These are phyloP conservation scores for Xerocomellus dryophilus DNA, from an alignment of 768 basidiomycete genomes.

Conservation along the genomic window DNA sequence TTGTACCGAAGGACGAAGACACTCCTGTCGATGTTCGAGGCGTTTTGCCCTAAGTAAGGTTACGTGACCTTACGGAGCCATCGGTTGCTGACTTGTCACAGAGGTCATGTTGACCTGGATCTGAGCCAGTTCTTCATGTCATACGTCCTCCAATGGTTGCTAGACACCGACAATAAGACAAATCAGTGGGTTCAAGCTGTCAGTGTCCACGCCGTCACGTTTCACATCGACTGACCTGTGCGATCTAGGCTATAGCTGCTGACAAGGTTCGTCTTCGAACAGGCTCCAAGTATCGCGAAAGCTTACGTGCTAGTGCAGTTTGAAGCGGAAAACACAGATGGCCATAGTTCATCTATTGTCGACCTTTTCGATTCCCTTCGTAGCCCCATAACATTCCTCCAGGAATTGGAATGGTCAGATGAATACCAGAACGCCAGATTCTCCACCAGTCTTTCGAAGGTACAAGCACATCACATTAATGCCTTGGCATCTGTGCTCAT, in stretches of 20 bases:
- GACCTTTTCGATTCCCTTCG: conserved; percentile 94
- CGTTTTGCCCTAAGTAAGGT: conserved; percentile 76
- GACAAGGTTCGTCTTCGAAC: conserved; percentile 58
- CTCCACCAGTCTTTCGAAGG: conserved; percentile 86
- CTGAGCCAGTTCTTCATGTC: conserved; percentile 79
- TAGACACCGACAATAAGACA: conserved; percentile 87
- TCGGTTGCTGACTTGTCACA: conserved; percentile 25
- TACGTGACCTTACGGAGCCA: not conserved
- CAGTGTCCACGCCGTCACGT: conserved; percentile 32
- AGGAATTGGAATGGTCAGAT: conserved; percentile 91
- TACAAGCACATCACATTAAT: conserved; percentile 26
- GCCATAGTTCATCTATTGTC: conserved; percentile 94
- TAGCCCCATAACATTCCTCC: conserved; percentile 83
- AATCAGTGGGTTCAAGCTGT: conserved; percentile 92
- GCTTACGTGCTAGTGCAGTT: conserved; percentile 45
- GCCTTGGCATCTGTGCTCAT: not conserved
- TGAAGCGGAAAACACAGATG: conserved; percentile 72
- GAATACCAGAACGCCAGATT: conserved; percentile 86
- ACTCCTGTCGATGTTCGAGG: conserved; percentile 73
- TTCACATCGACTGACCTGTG: conserved; percentile 7
- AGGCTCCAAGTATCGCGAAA: not conserved
- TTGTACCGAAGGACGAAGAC: conserved; percentile 78
- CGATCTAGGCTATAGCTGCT: conserved; percentile 65
- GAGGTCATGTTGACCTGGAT: conserved; percentile 61
- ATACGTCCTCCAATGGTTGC: conserved; percentile 84